A percentile compares a stretch with the other conserved stretches of the same genome.
Evolutionary conservation across 495 filamentous ascomycete genomes (phyloP).

Genomic region (Aspergillus taichungensis): DNA sequence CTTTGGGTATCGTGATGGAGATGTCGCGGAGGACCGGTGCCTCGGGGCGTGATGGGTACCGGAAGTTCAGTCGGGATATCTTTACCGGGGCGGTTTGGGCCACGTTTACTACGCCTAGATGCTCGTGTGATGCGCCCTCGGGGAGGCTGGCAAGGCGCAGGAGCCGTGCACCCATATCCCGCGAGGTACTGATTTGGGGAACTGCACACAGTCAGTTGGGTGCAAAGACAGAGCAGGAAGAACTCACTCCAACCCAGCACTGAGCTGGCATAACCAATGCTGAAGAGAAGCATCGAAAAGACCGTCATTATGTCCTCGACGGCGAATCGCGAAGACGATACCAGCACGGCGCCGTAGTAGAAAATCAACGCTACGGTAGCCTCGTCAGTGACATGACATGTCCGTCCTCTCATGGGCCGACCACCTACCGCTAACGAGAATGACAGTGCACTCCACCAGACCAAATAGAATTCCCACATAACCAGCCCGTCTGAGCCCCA

Average conservation of each 20-base stretch:
- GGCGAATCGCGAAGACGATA: slow-evolving; percentile 34
- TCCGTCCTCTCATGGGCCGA: too few relatives aligned
- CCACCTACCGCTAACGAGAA: slow-evolving; percentile 55
- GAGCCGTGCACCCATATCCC: slow-evolving; percentile 62
- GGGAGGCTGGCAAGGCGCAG: slow-evolving; percentile 62
- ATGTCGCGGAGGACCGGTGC: slow-evolving; percentile 49
- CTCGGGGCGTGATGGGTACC: slow-evolving; percentile 54
- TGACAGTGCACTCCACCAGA: slow-evolving; percentile 56
- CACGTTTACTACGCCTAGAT: slow-evolving; percentile 35
- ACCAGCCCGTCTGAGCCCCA: slow-evolving; percentile 32
- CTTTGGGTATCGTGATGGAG: slow-evolving; percentile 48
- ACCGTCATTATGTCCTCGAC: slow-evolving; percentile 58
- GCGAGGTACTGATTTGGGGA: slow-evolving; percentile 69
- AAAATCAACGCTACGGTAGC: slow-evolving; percentile 58
- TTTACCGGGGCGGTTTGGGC: slow-evolving; percentile 49
- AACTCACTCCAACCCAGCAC: slow-evolving; percentile 54
- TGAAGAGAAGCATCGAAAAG: slow-evolving; percentile 76
- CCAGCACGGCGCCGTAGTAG: slow-evolving; percentile 67
- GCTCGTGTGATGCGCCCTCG: slow-evolving; percentile 47
- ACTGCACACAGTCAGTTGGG: slow-evolving; percentile 30
- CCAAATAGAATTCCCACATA: slow-evolving; percentile 71
- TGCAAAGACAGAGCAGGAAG: neutral
- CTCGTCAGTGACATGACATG: too few relatives aligned
- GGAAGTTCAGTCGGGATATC: slow-evolving; percentile 53
- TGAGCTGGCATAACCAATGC: slow-evolving; percentile 58